Conservation (phyloP, 129 eudicot species). For the Heracleum sosnowskyi region DNA sequence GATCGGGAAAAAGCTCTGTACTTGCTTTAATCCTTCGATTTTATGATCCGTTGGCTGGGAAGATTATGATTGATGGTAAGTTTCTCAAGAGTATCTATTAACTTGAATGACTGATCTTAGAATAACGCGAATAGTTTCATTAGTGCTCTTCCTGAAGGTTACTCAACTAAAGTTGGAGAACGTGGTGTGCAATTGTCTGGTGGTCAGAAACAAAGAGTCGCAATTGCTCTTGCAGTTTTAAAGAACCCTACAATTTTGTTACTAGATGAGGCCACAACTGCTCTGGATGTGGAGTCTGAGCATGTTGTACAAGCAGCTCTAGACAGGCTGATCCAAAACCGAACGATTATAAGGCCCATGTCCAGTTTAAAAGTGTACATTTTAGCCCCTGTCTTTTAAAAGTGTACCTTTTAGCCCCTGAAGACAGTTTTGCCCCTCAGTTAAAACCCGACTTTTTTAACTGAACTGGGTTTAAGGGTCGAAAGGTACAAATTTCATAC, state of each 20-base stretch:
- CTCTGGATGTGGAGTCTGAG: slow-evolving; percentile 89
- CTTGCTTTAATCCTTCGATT: slow-evolving; percentile 73
- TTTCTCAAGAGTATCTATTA: slow-evolving; percentile 8
- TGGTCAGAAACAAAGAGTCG: slow-evolving; percentile 96
- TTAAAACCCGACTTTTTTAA: no score
- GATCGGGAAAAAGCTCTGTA: slow-evolving; percentile 96
- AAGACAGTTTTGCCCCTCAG: no score
- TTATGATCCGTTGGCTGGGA: slow-evolving; percentile 88
- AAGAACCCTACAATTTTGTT: slow-evolving; percentile 84
- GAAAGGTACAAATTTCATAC: no score
- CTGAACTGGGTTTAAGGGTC: no score
- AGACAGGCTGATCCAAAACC: slow-evolving; percentile 75
- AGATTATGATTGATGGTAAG: slow-evolving; percentile 82
- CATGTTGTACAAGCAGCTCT: slow-evolving; percentile 81
- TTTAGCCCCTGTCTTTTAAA: no score
- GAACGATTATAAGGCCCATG: slow-evolving; percentile 78
- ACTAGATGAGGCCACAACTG: slow-evolving; percentile 93
- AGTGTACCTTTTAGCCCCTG: no score
- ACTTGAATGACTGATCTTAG: neutral
- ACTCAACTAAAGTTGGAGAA: slow-evolving; percentile 86
- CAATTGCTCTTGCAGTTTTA: slow-evolving; percentile 86
- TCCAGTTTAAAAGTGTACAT: no score
- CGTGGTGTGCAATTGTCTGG: slow-evolving; percentile 95
- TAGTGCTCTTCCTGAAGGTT: slow-evolving; percentile 90
- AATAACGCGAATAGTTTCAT: slow-evolving; percentile 66